Evolutionary conservation across 352 stramenopile species (phyloP).

Genomic region (Lagenidium giganteum): DNA sequence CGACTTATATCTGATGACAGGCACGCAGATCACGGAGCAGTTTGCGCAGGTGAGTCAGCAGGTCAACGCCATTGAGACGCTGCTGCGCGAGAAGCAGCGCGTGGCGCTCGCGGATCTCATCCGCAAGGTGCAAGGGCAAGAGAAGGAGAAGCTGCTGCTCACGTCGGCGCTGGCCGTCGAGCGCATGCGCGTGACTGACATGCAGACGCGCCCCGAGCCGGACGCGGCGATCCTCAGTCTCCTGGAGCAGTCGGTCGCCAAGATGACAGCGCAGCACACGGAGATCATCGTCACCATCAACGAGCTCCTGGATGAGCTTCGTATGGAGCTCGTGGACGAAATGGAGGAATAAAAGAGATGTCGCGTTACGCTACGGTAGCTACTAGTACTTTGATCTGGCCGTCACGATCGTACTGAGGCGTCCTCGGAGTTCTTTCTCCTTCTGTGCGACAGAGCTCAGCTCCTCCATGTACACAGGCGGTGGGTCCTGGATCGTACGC

Average conservation of each 20-base stretch:
- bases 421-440: conserved; percentile 47
- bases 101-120: conserved; percentile 41
- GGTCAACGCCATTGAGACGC: conserved; percentile 64
- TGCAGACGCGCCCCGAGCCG: conserved; percentile 23
- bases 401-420: conserved; percentile 41
- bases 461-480: conserved; percentile 40
- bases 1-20: conserved; percentile 14
- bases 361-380: background rate
- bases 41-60: conserved; percentile 64
- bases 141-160: conserved; percentile 82
- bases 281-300: conserved; percentile 72
- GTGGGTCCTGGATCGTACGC: conserved; percentile 38
- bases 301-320: conserved; percentile 68
- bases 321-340: conserved; percentile 41
- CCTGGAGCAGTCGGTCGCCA: conserved; percentile 54
- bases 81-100: conserved; percentile 28
- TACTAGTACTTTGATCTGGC: conserved; percentile 1
- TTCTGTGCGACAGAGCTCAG: conserved; percentile 43
- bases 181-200: conserved; percentile 62
- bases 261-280: conserved; percentile 50
- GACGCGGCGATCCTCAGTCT: conserved; percentile 45
- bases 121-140: conserved; percentile 68
- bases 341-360: conserved; percentile 19
- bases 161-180: conserved; percentile 80
- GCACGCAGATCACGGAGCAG: conserved; percentile 43